Evolutionary conservation across 768 basidiomycete genomes (phyloP).

Genomic region (Cystobasidium onofrii): DNA sequence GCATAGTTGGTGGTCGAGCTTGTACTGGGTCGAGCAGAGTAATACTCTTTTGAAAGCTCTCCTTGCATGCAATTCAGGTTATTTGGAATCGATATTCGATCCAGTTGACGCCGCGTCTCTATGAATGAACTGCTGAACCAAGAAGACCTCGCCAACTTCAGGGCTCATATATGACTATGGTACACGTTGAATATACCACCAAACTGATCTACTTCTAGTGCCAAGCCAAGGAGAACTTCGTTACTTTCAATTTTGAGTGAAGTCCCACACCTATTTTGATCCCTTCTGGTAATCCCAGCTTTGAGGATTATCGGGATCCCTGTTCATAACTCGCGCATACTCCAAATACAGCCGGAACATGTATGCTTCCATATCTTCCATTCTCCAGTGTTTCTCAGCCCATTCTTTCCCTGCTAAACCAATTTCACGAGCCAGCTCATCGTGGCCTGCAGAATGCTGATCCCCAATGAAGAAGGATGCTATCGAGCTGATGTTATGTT

Average conservation of each 20-base stretch:
- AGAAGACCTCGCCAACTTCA: too few species aligned
- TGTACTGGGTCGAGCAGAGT: too few species aligned
- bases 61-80: too few species aligned
- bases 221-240: not conserved
- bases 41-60: too few species aligned
- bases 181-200: not conserved
- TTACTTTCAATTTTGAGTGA: not conserved
- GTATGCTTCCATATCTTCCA: slow-evolving; percentile 47
- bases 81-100: too few species aligned
- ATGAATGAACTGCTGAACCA: too few species aligned
- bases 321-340: slow-evolving; percentile 36
- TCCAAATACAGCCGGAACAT: slow-evolving; percentile 47
- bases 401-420: slow-evolving; percentile 43
- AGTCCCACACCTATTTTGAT: not conserved
- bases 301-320: slow-evolving; percentile 35
- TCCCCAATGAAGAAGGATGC: slow-evolving; percentile 47
- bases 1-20: too few species aligned
- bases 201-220: too few species aligned
- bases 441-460: slow-evolving; percentile 43
- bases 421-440: slow-evolving; percentile 46
- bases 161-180: not conserved
- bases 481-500: slow-evolving; percentile 46
- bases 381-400: slow-evolving; percentile 44
- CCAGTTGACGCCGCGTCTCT: too few species aligned
- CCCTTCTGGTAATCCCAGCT: slow-evolving; percentile 29